These are phyloP conservation scores for Populus deltoides DNA, from an alignment of 345 rosid genomes.

Conservation along the genomic window DNA sequence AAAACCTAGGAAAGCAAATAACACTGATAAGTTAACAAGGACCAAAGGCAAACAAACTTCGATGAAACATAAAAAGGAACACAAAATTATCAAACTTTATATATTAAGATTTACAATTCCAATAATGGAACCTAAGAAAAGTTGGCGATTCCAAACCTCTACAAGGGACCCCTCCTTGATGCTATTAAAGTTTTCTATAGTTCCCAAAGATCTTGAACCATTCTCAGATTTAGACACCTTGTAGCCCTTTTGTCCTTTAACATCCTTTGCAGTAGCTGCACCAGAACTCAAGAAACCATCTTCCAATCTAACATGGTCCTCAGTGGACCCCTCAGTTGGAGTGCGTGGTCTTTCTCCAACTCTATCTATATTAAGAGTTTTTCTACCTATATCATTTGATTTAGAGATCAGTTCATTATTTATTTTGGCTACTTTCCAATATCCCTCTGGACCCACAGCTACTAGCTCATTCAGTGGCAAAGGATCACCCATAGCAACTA, in stretches of 20 bases:
- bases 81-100: background rate
- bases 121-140: background rate
- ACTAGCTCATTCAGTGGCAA: constrained; percentile 55
- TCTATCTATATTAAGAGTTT: constrained; percentile 15
- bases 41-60: background rate
- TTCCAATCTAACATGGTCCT: constrained; percentile 36
- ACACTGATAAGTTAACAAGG: background rate
- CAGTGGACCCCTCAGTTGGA: constrained; percentile 32
- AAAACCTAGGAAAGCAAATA: constrained; percentile 51
- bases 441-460: constrained; percentile 72
- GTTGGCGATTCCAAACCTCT: constrained; percentile 53
- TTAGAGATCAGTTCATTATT: constrained; percentile 36
- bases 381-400: constrained; percentile 26
- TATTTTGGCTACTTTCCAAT: constrained; percentile 53
- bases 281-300: constrained; percentile 41
- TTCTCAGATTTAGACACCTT: constrained; percentile 44
- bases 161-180: constrained; percentile 74
- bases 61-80: background rate
- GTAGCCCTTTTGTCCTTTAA: constrained; percentile 42
- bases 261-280: constrained; percentile 39
- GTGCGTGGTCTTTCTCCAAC: constrained; percentile 24
- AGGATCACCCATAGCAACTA: constrained; percentile 82
- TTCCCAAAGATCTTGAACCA: constrained; percentile 36
- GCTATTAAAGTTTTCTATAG: constrained; percentile 31
- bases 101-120: background rate